A percentile compares a stretch with the other conserved stretches of the same genome.
Evolutionary conservation across 768 basidiomycete genomes (phyloP).

Genomic region (Leccinum broughii): DNA sequence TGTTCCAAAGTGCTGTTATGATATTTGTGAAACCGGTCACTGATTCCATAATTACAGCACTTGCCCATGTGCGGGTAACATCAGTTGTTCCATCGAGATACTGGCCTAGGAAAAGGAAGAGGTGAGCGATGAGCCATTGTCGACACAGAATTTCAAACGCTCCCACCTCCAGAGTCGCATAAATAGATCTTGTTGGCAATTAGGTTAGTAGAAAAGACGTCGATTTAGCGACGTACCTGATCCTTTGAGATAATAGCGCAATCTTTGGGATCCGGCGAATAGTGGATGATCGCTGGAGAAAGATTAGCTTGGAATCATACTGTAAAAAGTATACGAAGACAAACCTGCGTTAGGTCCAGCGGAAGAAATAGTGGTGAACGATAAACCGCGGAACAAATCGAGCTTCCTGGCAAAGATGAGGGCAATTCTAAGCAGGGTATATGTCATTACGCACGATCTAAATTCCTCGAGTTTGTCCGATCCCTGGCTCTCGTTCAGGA

Average conservation of each 20-base stretch:
- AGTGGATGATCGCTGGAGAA: conserved; percentile 84
- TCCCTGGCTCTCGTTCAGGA: conserved; percentile 76
- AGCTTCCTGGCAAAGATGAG: conserved; percentile 54
- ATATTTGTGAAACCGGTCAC: background rate
- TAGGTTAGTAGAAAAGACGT: conserved; percentile 34
- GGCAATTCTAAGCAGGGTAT: background rate
- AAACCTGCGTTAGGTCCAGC: conserved; percentile 89
- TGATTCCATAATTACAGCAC: conserved; percentile 17
- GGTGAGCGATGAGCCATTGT: background rate
- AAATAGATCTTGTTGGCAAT: conserved; percentile 56
- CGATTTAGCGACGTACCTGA: conserved; percentile 43
- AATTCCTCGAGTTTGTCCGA: conserved; percentile 78
- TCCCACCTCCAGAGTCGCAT: conserved; percentile 83
- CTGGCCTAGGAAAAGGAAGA: conserved; percentile 50
- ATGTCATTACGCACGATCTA: conserved; percentile 61
- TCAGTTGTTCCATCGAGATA: conserved; percentile 95
- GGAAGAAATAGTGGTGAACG: conserved; percentile 91
- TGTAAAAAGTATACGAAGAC: conserved; percentile 16
- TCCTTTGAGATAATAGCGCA: conserved; percentile 76
- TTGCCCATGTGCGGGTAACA: conserved; percentile 84
- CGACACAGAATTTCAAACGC: background rate
- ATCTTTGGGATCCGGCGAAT: conserved; percentile 72
- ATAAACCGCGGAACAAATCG: conserved; percentile 79
- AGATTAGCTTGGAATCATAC: background rate
- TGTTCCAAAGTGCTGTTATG: conserved; percentile 77